Base-by-base conservation (phyloP, 257 asterid genomes). In the Primulina eburnea region DNA sequence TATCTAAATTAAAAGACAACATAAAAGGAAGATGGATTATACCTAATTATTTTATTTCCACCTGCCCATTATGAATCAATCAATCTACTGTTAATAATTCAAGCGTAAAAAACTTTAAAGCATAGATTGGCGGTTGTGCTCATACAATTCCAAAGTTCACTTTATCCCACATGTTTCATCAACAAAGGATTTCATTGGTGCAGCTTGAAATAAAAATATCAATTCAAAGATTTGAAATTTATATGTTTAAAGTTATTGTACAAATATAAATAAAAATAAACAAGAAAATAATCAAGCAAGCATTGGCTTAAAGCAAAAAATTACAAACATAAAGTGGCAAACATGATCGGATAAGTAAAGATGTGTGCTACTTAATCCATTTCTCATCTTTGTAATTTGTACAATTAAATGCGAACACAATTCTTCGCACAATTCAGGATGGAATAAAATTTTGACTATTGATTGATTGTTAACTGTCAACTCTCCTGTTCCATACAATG, bases 391-490 rank as follows among this genome's bases (percentile, higher is more conserved):
- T 50, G 57, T 17, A 50, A 50, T 50, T 5, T 17, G 57, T 14
- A 50, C 57, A 17, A 50, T 37, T 40, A 69, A 71, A 62, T 40
- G 66, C 21, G 56, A 64, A 53, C 21, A 8, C 9, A 67, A 20
- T 32, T 37, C 56, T 64, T 77, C 18, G 11, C 29, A 29, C 30
- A 69, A 60, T 50, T 30, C 34, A 37, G 28, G 57, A 64, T 63
- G 64, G 66, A 64, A 12, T 70, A 58, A 53, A 71, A 70, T 43
- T 16, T 69, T 7, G 9, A 71, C 26, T 55, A 61, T 40, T 43
- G 18, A 43, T 43, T 14, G 55, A 43, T 4, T 21, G 50, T 61
- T 32, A 4, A 35, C 47, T n/a, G 26, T 35, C 0, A 33, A 56
- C 65, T 47, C 56, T 12, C 5, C 8, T 59, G 35, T 16, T 18